Base-by-base conservation (phyloP, 495 filamentous ascomycete species). In the Xylaria flabelliformis region DNA sequence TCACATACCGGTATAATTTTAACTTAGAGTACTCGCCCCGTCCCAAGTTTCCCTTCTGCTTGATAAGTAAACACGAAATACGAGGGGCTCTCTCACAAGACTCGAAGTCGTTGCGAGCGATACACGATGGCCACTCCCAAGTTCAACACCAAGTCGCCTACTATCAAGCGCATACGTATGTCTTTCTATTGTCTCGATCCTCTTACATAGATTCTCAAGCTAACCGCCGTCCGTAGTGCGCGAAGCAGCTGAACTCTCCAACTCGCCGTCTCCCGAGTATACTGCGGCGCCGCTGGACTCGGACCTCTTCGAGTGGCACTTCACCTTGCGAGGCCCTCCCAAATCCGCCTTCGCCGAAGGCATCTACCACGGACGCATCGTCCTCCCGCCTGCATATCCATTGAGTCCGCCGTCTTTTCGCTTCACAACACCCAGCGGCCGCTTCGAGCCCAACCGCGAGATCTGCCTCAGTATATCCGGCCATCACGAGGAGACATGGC, bases 301-400 rank as follows among this genome's bases (percentile, higher is more conserved):
- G 59, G 93, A 97, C 83, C 92, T 99, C 72, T 97, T 97, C 85
- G 95, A 98, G 84, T 99, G 96, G 96, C 96, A 99, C 87, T 99
- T 99, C 88, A 99, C 96, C 0, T 83, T 99, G n/a, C 89, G 90
- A 62, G 96, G 96, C 1, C 96, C 96, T 0, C 96, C 96, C 0
- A 84, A 87, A 12, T 92, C 93, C 26, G 87, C 92, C 41, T 99
- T 95, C 85, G 86, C 89, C 24, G 74, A 78, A 10, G 96, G 96
- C 29, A 87, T 97, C 76, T 99, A 99, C 86, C 96, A 99, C 83
- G 96, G 96, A 56, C 94, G 95, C 76, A 99, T 99, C 80, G 86
- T 93, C 48, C 90, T 99, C 21, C 96, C 96, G 8, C 87, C 94
- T 0, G 85, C 90, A 8, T 99, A 99, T 83, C 96, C 96, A 0